phyloP scores from a whole-genome alignment of 495 filamentous ascomycete genomes.

The Sabuloglossum arenarium region DNA sequence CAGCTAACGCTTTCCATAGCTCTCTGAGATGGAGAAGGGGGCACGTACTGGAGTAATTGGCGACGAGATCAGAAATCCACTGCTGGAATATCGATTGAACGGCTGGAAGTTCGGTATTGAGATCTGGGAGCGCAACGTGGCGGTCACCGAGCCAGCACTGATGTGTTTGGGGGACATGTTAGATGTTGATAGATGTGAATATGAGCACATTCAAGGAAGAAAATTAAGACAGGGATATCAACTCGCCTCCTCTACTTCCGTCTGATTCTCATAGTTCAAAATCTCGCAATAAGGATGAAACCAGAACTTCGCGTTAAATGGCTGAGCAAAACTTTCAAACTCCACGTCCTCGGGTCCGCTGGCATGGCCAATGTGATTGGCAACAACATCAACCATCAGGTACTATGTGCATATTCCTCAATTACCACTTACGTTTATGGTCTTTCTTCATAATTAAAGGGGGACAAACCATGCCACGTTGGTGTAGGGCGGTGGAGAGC shows the following conservation, averaged over 20 bases:
- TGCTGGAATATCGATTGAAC: slow-evolving; percentile 36
- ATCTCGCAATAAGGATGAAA: slow-evolving; percentile 50
- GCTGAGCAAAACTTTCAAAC: slow-evolving; percentile 36
- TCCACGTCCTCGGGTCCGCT: slow-evolving; percentile 33
- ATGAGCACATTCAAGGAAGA: slow-evolving; percentile 1
- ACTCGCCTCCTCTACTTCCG: slow-evolving; percentile 14
- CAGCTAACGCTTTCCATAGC: not conserved
- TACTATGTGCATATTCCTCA: slow-evolving; percentile 28
- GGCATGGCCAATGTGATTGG: slow-evolving; percentile 55
- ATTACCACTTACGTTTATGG: no score
- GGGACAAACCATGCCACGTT: slow-evolving; percentile 31
- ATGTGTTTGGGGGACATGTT: no score
- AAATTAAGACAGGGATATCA: not conserved
- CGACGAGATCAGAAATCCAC: slow-evolving; percentile 44
- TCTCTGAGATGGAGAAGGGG: not conserved
- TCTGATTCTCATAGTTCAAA: slow-evolving; percentile 36
- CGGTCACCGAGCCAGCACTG: slow-evolving; percentile 48
- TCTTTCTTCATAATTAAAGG: no score
- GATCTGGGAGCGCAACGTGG: slow-evolving; percentile 40
- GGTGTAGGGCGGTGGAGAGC: slow-evolving; percentile 36
- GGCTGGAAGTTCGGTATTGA: slow-evolving; percentile 37
- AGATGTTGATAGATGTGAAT: no score
- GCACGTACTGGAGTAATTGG: slow-evolving; percentile 34
- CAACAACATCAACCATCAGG: slow-evolving; percentile 61
- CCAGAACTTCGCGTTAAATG: slow-evolving; percentile 37